Evolutionary conservation across 768 basidiomycete genomes (phyloP).

Genomic region (Cubamyces sp.): DNA sequence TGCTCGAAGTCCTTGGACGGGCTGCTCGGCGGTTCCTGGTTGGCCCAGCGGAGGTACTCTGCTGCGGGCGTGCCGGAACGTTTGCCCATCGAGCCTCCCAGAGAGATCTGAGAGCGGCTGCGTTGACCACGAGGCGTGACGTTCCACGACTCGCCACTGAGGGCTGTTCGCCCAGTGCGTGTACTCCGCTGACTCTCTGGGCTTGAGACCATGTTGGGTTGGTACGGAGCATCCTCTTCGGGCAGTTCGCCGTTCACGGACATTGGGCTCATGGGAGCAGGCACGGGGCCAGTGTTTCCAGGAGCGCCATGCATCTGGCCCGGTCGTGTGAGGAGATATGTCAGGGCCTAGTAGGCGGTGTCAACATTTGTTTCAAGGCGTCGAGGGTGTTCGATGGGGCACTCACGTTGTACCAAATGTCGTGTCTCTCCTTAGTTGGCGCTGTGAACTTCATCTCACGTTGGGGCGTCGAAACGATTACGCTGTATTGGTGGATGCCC

Average conservation of each 20-base stretch:
- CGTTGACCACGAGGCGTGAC: constrained; percentile 78
- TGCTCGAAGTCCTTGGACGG: constrained; percentile 61
- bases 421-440: constrained; percentile 91
- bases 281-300: constrained; percentile 15
- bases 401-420: constrained; percentile 92
- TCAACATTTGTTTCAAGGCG: constrained; percentile 21
- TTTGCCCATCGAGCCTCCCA: constrained; percentile 76
- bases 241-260: constrained; percentile 39
- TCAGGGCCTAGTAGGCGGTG: constrained; percentile 66
- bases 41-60: constrained; percentile 85
- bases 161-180: constrained; percentile 52
- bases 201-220: constrained; percentile 52
- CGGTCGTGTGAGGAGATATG: constrained; percentile 86
- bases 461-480: constrained; percentile 89
- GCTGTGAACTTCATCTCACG: constrained; percentile 99
- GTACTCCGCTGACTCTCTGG: constrained; percentile 77
- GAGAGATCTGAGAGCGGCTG: constrained; percentile 79
- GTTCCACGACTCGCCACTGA: constrained; percentile 66
- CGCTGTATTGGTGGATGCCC: constrained; percentile 89
- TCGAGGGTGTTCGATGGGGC: constrained; percentile 9
- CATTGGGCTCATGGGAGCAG: constrained; percentile 34
- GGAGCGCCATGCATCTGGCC: constrained; percentile 36
- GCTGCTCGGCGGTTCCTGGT: constrained; percentile 76
- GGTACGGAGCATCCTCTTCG: constrained; percentile 54
- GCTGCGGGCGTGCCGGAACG: constrained; percentile 89